Evolutionary conservation across 2,329 filamentous ascomycete genomes (phyloP), one percentile per base, ranked within the genome.

Genomic region (Botrytis elliptica): DNA sequence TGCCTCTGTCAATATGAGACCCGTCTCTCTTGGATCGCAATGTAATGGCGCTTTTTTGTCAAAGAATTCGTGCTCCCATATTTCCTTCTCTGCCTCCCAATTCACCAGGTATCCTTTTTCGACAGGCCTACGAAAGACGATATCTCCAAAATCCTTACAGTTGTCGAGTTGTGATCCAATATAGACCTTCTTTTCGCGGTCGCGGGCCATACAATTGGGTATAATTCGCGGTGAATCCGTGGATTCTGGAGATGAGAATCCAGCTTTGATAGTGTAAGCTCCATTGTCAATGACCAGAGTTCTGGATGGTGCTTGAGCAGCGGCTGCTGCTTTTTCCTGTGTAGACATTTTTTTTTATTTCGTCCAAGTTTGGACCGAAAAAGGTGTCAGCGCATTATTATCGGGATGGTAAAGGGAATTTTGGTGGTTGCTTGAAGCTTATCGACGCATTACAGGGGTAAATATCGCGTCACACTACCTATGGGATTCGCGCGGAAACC

Each of bases 71-170:
- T 91, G 90, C 79, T 98, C 94, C 96, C 96, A 99, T 70, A 99
- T 93, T 80, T 96, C 95, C 83, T 93, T 95, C 84, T 99, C 90
- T 0, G 92, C 91, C 83, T 99, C 96, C 96, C 96, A 99, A 81
- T 95, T 98, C 75, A 98, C 95, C 68, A 98, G 87, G 80, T 93
- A 98, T 12, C 96, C 96, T 83, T 95, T 97, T 83, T 99, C 96
- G 1, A 98, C 93, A 0, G 96, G 96, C 0, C 95, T 87, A 1
- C 95, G 89, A 79, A 98, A 97, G 14, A 89, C 88, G 33, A 97
- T 89, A 82, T 98, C 95, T 77, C 94, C 94, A 84, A 94, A 97
- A 80, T 99, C 95, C 76, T 88, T 91, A 82, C 95, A 97, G 74
- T 89, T 87, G 14, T 91, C 88, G 2, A 98, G 85, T 77, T 97